Evolutionary conservation across 2,329 filamentous ascomycete species (phyloP).

Genomic region (Apiospora saccharicola): DNA sequence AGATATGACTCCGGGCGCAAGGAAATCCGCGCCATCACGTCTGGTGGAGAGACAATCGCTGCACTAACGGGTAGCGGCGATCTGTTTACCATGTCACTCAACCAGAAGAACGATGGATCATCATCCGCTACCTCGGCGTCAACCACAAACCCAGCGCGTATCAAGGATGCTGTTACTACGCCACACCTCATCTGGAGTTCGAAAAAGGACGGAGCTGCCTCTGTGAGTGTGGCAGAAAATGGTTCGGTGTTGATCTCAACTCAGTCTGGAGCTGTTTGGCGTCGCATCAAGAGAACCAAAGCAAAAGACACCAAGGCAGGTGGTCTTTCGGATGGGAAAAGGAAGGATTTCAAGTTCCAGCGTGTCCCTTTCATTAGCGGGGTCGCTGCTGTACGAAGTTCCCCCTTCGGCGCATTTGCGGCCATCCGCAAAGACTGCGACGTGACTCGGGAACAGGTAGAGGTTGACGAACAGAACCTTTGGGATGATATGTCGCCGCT

Average conservation of each 20-base stretch:
- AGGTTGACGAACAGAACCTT: conserved; percentile 70
- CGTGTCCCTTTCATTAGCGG: conserved; percentile 88
- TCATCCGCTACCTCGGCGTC: conserved; percentile 64
- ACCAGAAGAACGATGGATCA: conserved; percentile 68
- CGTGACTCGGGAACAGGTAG: conserved; percentile 76
- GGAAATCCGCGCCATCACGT: conserved; percentile 77
- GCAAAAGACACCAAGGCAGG: conserved; percentile 68
- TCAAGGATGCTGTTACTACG: conserved; percentile 79
- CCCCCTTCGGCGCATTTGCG: conserved; percentile 88
- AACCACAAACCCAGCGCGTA: conserved; percentile 92
- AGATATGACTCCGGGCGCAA: conserved; percentile 71
- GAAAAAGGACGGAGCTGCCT: conserved; percentile 84
- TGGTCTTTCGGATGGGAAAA: conserved; percentile 60
- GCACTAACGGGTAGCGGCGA: conserved; percentile 86
- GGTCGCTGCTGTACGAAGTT: conserved; percentile 84
- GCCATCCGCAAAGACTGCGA: conserved; percentile 86
- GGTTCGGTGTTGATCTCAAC: conserved; percentile 96
- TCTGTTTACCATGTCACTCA: conserved; percentile 84
- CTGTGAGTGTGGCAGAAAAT: conserved; percentile 89
- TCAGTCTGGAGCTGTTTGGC: conserved; percentile 91
- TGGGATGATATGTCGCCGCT: conserved; percentile 78
- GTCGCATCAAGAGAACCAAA: conserved; percentile 81
- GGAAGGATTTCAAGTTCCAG: conserved; percentile 95
- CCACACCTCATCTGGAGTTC: conserved; percentile 90
- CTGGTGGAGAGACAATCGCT: conserved; percentile 90